phyloP scores from a whole-genome alignment of 2,329 filamentous ascomycete genomes.

The Akanthomyces dipterigenus region DNA sequence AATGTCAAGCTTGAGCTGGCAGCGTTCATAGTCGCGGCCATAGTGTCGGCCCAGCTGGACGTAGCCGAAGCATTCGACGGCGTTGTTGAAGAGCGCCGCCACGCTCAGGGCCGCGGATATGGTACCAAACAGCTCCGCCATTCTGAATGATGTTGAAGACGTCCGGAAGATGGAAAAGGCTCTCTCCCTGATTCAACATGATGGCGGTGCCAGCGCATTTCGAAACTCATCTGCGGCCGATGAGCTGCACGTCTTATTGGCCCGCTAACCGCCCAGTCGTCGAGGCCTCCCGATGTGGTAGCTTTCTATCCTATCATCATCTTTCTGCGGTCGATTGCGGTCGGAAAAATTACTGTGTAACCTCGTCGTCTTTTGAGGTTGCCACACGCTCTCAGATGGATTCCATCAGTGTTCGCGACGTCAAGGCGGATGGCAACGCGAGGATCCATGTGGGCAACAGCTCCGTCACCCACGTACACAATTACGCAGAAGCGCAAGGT shows the following conservation, averaged over 20 bases:
- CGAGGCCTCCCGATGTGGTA: not conserved
- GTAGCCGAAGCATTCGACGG: conserved; percentile 33
- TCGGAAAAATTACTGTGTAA: not conserved
- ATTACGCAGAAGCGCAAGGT: not conserved
- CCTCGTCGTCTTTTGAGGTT: not conserved
- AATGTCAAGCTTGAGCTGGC: conserved; percentile 26
- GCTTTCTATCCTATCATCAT: not conserved
- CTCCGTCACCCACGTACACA: not conserved
- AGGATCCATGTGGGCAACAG: not conserved
- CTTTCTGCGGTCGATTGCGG: not conserved
- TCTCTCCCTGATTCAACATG: not conserved
- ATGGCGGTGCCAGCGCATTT: not conserved
- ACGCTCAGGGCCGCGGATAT: conserved; percentile 26
- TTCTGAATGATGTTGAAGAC: not conserved
- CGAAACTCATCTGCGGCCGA: not conserved
- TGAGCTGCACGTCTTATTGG: conserved; percentile 1
- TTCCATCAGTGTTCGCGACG: not conserved
- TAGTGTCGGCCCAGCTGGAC: conserved; percentile 31
- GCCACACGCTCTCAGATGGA: not conserved
- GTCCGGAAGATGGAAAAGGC: not conserved
- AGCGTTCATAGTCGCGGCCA: conserved; percentile 26
- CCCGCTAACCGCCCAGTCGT: not conserved
- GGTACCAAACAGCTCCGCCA: conserved; percentile 19
- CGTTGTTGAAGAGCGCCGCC: conserved; percentile 29
- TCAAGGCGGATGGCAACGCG: not conserved